A percentile compares a stretch with the other conserved stretches of the same genome.
These are phyloP conservation scores for Candida sp. DNA, from an alignment of 1,139 yeast species.

Conservation along the genomic window DNA sequence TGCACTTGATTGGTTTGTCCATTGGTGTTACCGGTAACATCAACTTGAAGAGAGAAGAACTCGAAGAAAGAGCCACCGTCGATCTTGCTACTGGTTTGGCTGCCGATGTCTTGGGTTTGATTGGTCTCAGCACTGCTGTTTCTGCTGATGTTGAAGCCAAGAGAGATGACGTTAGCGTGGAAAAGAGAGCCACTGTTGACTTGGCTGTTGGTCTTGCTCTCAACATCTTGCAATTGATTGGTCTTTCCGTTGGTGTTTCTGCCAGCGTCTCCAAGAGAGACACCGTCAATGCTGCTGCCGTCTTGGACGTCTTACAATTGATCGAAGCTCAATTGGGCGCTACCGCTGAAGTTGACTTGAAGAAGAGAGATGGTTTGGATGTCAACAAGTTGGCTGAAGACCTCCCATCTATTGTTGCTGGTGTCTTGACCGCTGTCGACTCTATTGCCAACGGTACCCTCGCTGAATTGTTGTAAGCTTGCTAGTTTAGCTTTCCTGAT, in stretches of 20 bases:
- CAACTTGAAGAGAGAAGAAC: slow-evolving; percentile 1
- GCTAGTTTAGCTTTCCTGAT: too few species aligned
- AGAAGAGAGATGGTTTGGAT: background rate
- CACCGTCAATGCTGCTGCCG: background rate
- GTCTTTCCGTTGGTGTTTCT: slow-evolving; percentile 4
- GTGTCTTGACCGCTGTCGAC: slow-evolving; percentile 1
- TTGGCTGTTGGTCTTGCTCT: slow-evolving; percentile 2
- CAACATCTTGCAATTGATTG: background rate
- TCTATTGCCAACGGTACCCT: background rate
- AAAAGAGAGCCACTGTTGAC: slow-evolving; percentile 2
- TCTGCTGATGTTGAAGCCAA: background rate
- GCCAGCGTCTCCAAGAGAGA: slow-evolving; percentile 3
- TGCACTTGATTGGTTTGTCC: background rate
- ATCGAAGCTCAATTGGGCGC: background rate
- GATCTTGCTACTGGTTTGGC: background rate
- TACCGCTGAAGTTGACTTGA: background rate
- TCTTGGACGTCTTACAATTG: background rate
- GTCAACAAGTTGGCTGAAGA: background rate
- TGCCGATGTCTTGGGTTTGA: background rate
- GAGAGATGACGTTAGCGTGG: background rate
- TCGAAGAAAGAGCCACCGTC: background rate
- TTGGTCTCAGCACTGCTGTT: background rate
- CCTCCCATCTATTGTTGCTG: background rate
- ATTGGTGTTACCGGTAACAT: background rate
- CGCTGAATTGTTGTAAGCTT: too few species aligned